These are phyloP conservation scores for Mucor irregularis DNA, from an alignment of 371 early-diverging fungal species.

Conservation along the genomic window DNA sequence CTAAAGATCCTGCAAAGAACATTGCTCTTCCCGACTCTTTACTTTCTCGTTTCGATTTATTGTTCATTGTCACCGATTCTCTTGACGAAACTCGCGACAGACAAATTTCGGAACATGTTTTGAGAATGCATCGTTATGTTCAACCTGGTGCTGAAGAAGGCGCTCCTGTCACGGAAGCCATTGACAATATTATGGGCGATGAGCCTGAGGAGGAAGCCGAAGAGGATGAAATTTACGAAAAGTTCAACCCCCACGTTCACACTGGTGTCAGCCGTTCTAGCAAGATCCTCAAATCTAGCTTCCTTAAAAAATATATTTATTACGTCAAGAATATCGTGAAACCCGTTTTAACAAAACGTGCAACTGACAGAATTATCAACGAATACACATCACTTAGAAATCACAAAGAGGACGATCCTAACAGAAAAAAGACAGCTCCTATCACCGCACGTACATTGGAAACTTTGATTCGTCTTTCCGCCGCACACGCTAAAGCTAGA, in stretches of 20 bases:
- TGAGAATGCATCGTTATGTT: constrained; percentile 91
- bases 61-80: constrained; percentile 96
- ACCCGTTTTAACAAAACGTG: constrained; percentile 71
- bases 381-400: constrained; percentile 80
- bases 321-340: constrained; percentile 79
- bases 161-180: constrained; percentile 66
- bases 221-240: constrained; percentile 77
- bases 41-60: constrained; percentile 97
- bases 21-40: constrained; percentile 98
- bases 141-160: constrained; percentile 89
- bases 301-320: constrained; percentile 83
- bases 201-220: constrained; percentile 49
- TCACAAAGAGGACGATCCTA: constrained; percentile 57
- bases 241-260: constrained; percentile 74
- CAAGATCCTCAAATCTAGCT: constrained; percentile 72
- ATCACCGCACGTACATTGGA: constrained; percentile 99
- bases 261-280: constrained; percentile 54
- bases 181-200: constrained; percentile 55
- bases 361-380: constrained; percentile 78
- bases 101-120: constrained; percentile 87
- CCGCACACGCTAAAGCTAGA: constrained; percentile 98
- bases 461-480: constrained; percentile 97
- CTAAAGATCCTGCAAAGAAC: constrained; percentile 88
- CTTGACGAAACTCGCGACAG: constrained; percentile 85
- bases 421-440: constrained; percentile 71